Evolutionary conservation across 345 rosid genomes (phyloP), one percentile per base, ranked within the genome.

Genomic region (Citrus sp.): DNA sequence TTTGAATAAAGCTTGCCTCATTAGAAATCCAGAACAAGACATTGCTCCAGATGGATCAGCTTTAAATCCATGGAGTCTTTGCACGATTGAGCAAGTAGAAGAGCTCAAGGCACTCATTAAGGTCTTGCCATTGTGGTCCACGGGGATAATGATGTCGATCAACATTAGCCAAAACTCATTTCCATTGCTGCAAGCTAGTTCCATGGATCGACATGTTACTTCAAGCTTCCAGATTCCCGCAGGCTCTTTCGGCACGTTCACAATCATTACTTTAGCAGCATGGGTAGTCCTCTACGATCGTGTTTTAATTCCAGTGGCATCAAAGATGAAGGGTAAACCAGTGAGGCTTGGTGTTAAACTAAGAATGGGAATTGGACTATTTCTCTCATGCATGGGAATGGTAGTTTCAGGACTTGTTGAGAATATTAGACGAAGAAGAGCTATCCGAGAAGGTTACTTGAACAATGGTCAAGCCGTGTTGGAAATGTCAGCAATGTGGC

Each of bases 231-330:
- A 92, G 79, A 77, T 90, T 34, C 98, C 98, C 1, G 94, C 97
- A 38, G 98, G 90, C 63, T 92, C 98, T 40, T 90, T 86, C 28
- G 80, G 79, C 18, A 85, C 84, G 82, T 92, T 94, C 85, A 72
- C 84, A 60, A 81, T 91, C 62, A 72, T 89, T 38, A 76, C 89
- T 28, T 70, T 91, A 22, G 79, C 88, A 4, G 1, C 84, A 72
- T 94, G 96, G 93, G 86, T 94, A 9, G 73, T 87, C 68, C 78
- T 94, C 35, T 94, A 94, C 30, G 96, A 94, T 65, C 94, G 96
- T 32, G 88, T 79, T 0, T 78, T 92, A 61, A 84, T 91, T 74
- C 97, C 98, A 16, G 56, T 85, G 67, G 92, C 89, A 54, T 92
- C 97, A 32, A 94, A 86, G 82, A 75, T 92, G 60, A 85, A 71